phyloP scores from a whole-genome alignment of 345 rosid species.

The Boechera stricta region DNA sequence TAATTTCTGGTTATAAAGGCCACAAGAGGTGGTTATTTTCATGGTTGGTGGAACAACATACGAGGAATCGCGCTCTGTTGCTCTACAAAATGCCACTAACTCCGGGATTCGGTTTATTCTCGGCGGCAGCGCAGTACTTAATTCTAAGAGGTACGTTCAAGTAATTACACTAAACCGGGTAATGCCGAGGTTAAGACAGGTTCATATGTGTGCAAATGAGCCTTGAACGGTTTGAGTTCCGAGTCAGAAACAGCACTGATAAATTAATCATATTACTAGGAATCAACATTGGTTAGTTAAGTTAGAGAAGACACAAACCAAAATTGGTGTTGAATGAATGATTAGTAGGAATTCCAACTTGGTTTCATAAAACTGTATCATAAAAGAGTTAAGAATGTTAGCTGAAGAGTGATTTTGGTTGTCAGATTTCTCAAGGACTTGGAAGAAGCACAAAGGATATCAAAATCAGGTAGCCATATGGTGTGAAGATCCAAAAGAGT shows the following conservation, averaged over 20 bases:
- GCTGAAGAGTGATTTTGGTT: neutral
- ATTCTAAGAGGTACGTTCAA: constrained; percentile 73
- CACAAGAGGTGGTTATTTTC: constrained; percentile 89
- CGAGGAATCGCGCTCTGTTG: constrained; percentile 89
- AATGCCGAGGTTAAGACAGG: neutral
- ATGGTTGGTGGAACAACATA: constrained; percentile 97
- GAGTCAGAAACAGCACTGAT: neutral
- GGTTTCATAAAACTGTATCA: neutral
- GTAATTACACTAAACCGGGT: neutral
- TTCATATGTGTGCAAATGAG: neutral
- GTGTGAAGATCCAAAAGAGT: constrained; percentile 49
- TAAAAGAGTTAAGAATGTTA: constrained; percentile 4
- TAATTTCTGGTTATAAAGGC: constrained; percentile 54
- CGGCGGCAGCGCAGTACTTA: constrained; percentile 81
- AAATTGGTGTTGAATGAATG: constrained; percentile 12
- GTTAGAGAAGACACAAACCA: neutral
- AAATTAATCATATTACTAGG: neutral
- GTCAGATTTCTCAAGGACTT: constrained; percentile 85
- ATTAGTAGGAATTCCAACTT: neutral
- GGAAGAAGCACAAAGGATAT: constrained; percentile 80
- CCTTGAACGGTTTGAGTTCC: neutral
- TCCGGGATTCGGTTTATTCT: constrained; percentile 85
- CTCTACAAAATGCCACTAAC: constrained; percentile 78
- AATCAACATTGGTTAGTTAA: neutral
- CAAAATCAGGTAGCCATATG: constrained; percentile 59